These are phyloP conservation scores for Mucor plumbeus DNA, from an alignment of 371 early-diverging fungal species.

Conservation along the genomic window DNA sequence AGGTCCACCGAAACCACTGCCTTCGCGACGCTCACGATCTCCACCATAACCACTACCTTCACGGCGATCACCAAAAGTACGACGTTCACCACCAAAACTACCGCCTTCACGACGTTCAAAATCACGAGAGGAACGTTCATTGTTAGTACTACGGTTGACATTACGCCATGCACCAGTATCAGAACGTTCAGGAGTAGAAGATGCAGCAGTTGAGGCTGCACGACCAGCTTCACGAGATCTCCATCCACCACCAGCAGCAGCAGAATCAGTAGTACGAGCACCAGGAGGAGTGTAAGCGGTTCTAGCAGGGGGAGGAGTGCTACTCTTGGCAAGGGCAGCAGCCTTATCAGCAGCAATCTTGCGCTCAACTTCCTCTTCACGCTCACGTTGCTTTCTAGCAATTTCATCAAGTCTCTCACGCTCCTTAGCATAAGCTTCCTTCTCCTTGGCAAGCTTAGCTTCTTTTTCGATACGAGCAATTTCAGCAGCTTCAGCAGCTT, in stretches of 20 bases:
- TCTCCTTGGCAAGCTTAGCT: conserved; percentile 37
- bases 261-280: conserved; percentile 9
- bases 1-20: background rate
- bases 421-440: conserved; percentile 35
- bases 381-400: conserved; percentile 46
- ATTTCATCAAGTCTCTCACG: conserved; percentile 43
- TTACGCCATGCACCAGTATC: conserved; percentile 2
- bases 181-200: background rate
- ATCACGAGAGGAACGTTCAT: conserved; percentile 13
- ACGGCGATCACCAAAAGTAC: background rate
- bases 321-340: background rate
- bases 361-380: conserved; percentile 48
- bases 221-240: conserved; percentile 12
- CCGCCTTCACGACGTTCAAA: conserved; percentile 15
- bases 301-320: conserved; percentile 6
- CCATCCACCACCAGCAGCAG: conserved; percentile 16
- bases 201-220: conserved; percentile 14
- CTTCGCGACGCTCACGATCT: background rate
- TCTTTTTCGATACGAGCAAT: conserved; percentile 36
- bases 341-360: conserved; percentile 25
- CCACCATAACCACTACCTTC: background rate
- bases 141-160: background rate
- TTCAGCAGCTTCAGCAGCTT: conserved; percentile 38
- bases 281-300: conserved; percentile 17
- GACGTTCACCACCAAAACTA: conserved; percentile 1